Base-by-base conservation (phyloP, 1,284 basidiomycete genomes). In the Phellopilus nigrolimitatus region DNA sequence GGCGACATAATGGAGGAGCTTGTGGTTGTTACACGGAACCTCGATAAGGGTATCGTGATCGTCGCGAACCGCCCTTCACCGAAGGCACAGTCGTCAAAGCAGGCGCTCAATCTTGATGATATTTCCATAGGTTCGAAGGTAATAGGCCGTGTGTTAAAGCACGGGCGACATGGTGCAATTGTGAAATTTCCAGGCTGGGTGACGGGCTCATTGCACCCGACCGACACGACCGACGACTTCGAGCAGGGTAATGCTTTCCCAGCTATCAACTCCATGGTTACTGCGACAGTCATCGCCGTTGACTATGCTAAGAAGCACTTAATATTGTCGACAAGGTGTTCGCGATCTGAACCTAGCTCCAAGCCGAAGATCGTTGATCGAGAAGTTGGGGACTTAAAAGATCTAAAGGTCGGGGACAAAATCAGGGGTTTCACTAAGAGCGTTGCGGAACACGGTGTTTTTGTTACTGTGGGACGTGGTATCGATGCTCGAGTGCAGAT, bases 401-500 rank as follows among this genome's bases (percentile, higher is more conserved):
- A 89, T 47, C 68, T 98, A 34, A 78, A 84, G 61, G 74, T 79
- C 28, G 94, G 92, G 3, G 74, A 86, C 53, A 78, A 74, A 21
- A 71, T 95, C 28, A 79, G 92, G 47, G 95, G 95, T 9, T 91
- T 97, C 64, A 80, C 98, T 64, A 95, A 93, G 70, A 88, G 82
- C 57, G 75, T 98, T 39, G 79, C 84, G 17, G 86, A 92, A 45
- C 82, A 88, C 61, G 95, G 95, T 12, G 66, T 99, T n/a, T 98
- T 97, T 62, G 91, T 99, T 3, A 81, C 82, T 34, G 68, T 99
- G 19, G 92, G 91, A 13, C 79, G 87, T 44, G 78, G 79, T 43
- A 71, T 97, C 28, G 91, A 93, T 61, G 95, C 89, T 48, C 83
- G 95, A 19, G 86, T 98, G 21, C 93, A 95, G 69, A 98, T 98